Percentiles rank a stretch among this genome's conserved stretches.
These are phyloP conservation scores for Tolypocladium album DNA, from an alignment of 2,329 filamentous ascomycete species.

Conservation along the genomic window DNA sequence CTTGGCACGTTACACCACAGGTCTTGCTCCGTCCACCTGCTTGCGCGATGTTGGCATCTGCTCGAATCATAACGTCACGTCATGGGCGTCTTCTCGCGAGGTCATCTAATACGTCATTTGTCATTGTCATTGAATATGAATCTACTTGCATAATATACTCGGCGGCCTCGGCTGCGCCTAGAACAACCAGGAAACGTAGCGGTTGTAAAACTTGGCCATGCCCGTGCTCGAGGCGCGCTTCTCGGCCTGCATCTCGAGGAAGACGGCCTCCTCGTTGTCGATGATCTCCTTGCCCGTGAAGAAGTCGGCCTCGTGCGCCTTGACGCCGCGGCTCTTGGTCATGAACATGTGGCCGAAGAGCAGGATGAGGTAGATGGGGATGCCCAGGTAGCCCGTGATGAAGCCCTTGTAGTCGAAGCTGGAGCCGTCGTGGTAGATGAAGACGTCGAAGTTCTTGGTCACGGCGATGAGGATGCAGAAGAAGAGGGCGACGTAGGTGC, in stretches of 20 bases:
- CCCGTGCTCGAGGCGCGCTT: conserved; percentile 14
- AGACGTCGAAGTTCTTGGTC: conserved; percentile 75
- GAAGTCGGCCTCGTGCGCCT: conserved; percentile 53
- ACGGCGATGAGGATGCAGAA: conserved; percentile 65
- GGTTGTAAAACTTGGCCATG: conserved; percentile 24
- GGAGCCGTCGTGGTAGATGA: conserved; percentile 40
- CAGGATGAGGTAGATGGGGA: conserved; percentile 61
- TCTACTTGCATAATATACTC: neutral
- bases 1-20: too few species aligned
- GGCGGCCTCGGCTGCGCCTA: conserved; percentile 7
- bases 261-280: conserved; percentile 62
- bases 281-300: conserved; percentile 64
- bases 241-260: conserved; percentile 34
- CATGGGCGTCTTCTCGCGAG: too few species aligned
- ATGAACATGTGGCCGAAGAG: conserved; percentile 57
- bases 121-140: neutral
- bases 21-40: too few species aligned
- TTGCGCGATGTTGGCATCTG: too few species aligned
- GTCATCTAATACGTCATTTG: neutral
- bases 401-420: conserved; percentile 66
- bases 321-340: conserved; percentile 42
- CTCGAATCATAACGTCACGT: too few species aligned
- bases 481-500: conserved; percentile 55
- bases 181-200: conserved; percentile 26
- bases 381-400: conserved; percentile 67